Base-by-base conservation (phyloP, 2,329 filamentous ascomycete species). In the Xylaria sp. region DNA sequence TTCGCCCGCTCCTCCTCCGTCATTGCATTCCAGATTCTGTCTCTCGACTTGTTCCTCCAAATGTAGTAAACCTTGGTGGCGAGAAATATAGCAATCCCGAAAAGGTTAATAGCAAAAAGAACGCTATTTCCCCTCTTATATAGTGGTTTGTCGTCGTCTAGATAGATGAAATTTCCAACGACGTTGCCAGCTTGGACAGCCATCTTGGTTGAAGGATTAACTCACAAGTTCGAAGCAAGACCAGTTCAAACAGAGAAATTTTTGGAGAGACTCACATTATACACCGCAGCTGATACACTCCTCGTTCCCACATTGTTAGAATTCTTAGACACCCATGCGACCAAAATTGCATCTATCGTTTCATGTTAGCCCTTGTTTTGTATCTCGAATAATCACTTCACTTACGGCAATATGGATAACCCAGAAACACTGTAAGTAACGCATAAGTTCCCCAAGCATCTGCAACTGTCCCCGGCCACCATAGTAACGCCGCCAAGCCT, bases 271-370 rank as follows among this genome's bases (percentile, higher is more conserved):
- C 78, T 71, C 71, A 82, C 80, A 70, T 90, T 90, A 76, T 90
- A 90, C 8, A 89, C 73, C 0, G 86, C 88, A 0, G 86, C 85
- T 0, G 86, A 86, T 2, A 91, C 86, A 5, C 88, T 86, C 5
- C 89, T 79, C 1, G 87, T 88, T 25, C 88, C 82, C 3, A 90
- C 89, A 23, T 84, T 86, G 66, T 88, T 88, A 0, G 87, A 84
- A 72, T 91, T 91, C 64, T 85, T 83, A 3, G 86, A 88, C 1
- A 83, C 86, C 82, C 87, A 87, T 0, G 85, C 88, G 0, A 89
- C 88, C 1, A 89, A 79, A 36, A 90, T 86, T 0, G 89, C 87
- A 74, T 90, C 85, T 76, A 65, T 9, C 33, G 39, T 41, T 39
- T 28, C 28, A 43, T 23, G 18, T 68, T 61, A 64, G 51, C 41